phyloP scores from a whole-genome alignment of 139 green algal species.

The Tetradesmus obliquus region DNA sequence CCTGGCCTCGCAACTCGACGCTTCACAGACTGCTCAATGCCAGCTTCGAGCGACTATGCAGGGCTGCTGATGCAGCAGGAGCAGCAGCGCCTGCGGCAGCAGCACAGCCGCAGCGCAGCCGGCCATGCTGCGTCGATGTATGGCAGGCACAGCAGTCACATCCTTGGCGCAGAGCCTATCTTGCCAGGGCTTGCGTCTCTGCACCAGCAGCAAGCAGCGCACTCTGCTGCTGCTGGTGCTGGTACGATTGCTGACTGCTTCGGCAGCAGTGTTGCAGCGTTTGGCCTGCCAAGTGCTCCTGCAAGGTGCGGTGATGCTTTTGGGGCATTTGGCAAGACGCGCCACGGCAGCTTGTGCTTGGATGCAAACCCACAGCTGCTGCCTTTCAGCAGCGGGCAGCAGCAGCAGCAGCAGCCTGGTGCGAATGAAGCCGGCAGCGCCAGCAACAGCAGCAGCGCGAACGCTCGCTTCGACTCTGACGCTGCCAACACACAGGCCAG shows the following conservation, averaged over 20 bases:
- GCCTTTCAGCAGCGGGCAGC: neutral
- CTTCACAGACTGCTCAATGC: neutral
- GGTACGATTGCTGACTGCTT: neutral
- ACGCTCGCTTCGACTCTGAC: neutral
- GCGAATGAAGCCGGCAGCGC: neutral
- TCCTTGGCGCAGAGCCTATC: neutral
- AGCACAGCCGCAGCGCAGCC: neutral
- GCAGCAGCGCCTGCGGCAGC: conserved; percentile 13
- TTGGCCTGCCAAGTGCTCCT: neutral
- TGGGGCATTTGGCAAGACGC: neutral
- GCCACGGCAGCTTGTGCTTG: conserved; percentile 29
- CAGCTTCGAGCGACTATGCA: neutral
- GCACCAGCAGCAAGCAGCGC: neutral
- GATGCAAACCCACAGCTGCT: neutral
- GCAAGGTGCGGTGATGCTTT: neutral
- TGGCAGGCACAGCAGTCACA: neutral
- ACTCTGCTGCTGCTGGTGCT: neutral
- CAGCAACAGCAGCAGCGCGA: neutral
- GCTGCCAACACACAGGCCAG: neutral
- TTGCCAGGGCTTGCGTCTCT: neutral
- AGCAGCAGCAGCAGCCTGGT: neutral
- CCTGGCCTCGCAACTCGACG: neutral
- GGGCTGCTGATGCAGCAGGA: neutral
- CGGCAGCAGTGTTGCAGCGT: neutral
- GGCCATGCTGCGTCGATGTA: neutral